Evolutionary conservation across 1,284 basidiomycete genomes (phyloP), one percentile per base, ranked within the genome.

Genomic region (Mrakiaceae sp.): DNA sequence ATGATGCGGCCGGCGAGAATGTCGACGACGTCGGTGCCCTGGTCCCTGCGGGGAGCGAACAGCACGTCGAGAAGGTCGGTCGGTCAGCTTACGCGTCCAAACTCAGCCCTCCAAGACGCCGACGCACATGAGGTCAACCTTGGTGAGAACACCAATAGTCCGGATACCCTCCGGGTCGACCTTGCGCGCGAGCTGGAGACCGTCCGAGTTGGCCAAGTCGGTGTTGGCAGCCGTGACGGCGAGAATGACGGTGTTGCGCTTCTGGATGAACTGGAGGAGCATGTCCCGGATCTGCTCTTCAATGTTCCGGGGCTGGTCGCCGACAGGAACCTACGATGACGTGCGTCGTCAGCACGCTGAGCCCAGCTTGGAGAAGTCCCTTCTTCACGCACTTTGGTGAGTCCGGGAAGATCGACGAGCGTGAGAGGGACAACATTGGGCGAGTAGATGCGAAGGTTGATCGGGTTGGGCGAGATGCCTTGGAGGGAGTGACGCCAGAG

Each of bases 201-300:
- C 95, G 77, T 98, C 95, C 39, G 94, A 97, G 79, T 98, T 98
- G 66, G 95, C 95, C 81, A 98, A 81, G 80, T 98, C 95, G 50
- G 87, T 89, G 76, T 98, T 98, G 70, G 93, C 95, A 39, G 87
- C 90, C 0, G 95, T 97, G 69, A 98, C 95, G 47, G 95, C 95
- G 58, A 98, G 85, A 71, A 98, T 87, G 72, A 83, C 81, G 43
- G 81, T 81, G 71, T 83, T 83, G 58, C 95, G 90, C 76, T 92
- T 92, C 27, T 89, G 87, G 75, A 98, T 98, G 76, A 88, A 98
- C 77, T 95, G 95, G 75, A 91, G 78, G 64, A 98, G 80, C 95
- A 98, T 98, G 67, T 98, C 95, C 67, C 84, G 83, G 71, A 98
- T 98, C 78, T 98, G 95, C 74, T 89, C 90, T 80, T 98, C 95